Evolutionary conservation across 441 rosid species (phyloP), one percentile per base, ranked within the genome.

Genomic region (Euphorbia corollata): DNA sequence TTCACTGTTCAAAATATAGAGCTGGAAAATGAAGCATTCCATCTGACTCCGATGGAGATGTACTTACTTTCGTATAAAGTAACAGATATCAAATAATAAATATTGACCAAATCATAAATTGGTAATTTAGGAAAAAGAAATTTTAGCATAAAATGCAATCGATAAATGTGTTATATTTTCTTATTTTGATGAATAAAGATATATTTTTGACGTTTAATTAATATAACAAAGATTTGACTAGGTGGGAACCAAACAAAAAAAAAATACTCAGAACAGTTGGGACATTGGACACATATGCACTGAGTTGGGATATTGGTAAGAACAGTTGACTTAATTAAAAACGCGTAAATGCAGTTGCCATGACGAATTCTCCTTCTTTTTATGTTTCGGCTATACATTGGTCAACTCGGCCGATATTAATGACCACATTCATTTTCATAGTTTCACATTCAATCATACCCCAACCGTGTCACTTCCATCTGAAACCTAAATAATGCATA

Each of bases 381-480:
- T 8, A 20, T 23, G n/a, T 19, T 27, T 30, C 27, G 57, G 57
- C 23, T 30, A 1, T 9, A 1, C 0, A 15, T 4, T 48, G 22
- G 27, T 32, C 68, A 30, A 53, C 57, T 53, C 18, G 19, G 71
- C 71, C 71, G 71, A 68, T 30, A 45, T 68, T 32, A 8, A 59
- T 27, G 71, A 68, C 71, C 71, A 30, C 30, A 27, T 59, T 56
- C 13, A 51, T 5, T 9, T 61, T 63, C 67, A 10, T 18, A 39
- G 59, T 45, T 59, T 57, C 56, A 67, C 56, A 41, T 53, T 20
- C 19, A 45, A 45, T 36, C 50, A 12, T 4, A 45, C 4, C 50
- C 50, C 16, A 45, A 45, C 50, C 50, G 50, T 45, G 16, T 45
- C 9, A 45, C 3, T 16, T 45, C 50, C 50, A 45, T 45, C 16